Evolutionary conservation across 805 yeast species (phyloP).

Genomic region (Candida schatavii): DNA sequence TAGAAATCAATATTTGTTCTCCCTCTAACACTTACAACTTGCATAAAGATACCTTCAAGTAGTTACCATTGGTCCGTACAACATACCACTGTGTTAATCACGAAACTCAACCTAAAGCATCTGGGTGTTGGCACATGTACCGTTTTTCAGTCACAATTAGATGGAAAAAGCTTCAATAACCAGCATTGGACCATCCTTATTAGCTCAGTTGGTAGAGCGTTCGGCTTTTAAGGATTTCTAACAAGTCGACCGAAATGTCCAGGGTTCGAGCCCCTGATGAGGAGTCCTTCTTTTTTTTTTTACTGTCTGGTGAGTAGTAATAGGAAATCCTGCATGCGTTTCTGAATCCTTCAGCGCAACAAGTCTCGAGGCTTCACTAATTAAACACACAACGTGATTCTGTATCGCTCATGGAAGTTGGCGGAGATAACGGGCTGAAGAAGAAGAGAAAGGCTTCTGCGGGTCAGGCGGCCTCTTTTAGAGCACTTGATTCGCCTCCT

Average conservation of each 20-base stretch:
- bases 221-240: conserved; percentile 50
- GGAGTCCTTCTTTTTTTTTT: conserved; percentile 36
- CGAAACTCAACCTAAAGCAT: no score
- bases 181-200: conserved; percentile 12
- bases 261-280: conserved; percentile 63
- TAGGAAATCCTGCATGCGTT: conserved; percentile 1
- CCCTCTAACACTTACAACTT: no score
- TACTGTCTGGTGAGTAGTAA: not conserved
- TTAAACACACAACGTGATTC: no score
- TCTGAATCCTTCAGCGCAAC: no score
- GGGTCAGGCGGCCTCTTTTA: not conserved
- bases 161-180: not conserved
- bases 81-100: no score
- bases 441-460: not conserved
- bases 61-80: no score
- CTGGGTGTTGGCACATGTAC: no score
- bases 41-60: no score
- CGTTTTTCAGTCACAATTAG: no score
- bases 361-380: no score
- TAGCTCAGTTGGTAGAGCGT: conserved; percentile 73
- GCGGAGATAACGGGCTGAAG: conserved; percentile 1
- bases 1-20: no score
- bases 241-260: conserved; percentile 41
- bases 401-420: not conserved
- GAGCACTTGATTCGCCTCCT: not conserved